Percentiles rank a stretch among this genome's conserved stretches.
Evolutionary conservation across 1,284 basidiomycete species (phyloP).

Genomic region (Puccinia triticina): DNA sequence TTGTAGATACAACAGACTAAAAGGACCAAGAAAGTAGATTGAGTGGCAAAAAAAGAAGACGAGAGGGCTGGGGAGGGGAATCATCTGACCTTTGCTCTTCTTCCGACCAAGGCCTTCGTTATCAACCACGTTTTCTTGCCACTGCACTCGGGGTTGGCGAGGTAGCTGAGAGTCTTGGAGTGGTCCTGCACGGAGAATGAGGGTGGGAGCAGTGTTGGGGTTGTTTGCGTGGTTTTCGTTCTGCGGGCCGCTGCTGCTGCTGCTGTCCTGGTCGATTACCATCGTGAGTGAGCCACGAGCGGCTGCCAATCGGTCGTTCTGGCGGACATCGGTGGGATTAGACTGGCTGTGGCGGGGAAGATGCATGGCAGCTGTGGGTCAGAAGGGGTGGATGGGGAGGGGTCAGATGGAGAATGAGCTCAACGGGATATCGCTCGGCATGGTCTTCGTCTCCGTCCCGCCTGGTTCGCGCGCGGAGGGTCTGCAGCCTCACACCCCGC

Average conservation of each 20-base stretch:
- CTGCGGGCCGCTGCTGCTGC: neutral
- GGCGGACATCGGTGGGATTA: neutral
- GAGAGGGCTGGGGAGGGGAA: neutral
- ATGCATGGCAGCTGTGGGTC: neutral
- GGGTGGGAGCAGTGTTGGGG: neutral
- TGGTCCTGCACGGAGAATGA: slow-evolving; percentile 29
- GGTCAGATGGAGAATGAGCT: too few species aligned
- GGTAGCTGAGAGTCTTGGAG: neutral
- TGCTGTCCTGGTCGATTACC: slow-evolving; percentile 6
- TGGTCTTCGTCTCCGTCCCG: too few species aligned
- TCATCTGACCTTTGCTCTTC: slow-evolving; percentile 74
- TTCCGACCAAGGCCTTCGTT: slow-evolving; percentile 79
- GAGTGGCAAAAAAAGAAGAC: neutral
- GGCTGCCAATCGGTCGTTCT: slow-evolving; percentile 1
- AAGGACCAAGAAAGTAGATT: neutral
- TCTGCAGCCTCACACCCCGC: too few species aligned
- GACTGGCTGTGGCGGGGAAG: neutral
- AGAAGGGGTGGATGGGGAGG: too few species aligned
- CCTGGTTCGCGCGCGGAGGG: too few species aligned
- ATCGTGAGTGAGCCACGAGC: slow-evolving; percentile 4
- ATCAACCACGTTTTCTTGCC: slow-evolving; percentile 78
- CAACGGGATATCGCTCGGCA: too few species aligned
- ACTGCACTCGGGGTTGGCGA: slow-evolving; percentile 65
- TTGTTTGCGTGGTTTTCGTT: neutral
- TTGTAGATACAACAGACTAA: slow-evolving; percentile 87